Evolutionary conservation across 139 green algal species (phyloP).

Genomic region (Eudorina sp.): DNA sequence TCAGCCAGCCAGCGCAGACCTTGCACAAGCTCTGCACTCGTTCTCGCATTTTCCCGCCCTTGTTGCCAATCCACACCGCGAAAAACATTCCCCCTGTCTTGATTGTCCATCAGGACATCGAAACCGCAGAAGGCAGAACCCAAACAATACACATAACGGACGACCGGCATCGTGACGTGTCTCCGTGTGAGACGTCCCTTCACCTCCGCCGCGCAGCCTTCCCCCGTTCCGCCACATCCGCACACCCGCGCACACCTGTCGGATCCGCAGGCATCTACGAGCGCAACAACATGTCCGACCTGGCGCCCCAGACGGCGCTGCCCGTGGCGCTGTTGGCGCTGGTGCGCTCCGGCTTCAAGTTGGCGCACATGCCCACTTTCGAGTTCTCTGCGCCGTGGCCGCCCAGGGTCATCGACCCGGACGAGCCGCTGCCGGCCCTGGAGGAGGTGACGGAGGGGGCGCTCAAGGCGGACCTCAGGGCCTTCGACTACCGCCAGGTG

Average conservation of each 20-base stretch:
- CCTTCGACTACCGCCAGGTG: constrained; percentile 17
- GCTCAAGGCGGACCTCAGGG: constrained; percentile 4
- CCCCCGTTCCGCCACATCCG: not conserved
- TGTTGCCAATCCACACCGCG: too few relatives aligned
- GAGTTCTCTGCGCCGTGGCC: constrained; percentile 48
- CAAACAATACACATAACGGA: too few relatives aligned
- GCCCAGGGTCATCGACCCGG: not conserved
- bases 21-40: too few relatives aligned
- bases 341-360: constrained; percentile 46
- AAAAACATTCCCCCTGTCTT: too few relatives aligned
- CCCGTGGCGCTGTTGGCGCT: constrained; percentile 61
- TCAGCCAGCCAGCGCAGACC: too few relatives aligned
- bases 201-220: too few relatives aligned
- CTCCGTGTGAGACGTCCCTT: too few relatives aligned
- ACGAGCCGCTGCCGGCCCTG: constrained; percentile 19
- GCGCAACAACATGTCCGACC: constrained; percentile 42
- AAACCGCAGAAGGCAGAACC: too few relatives aligned
- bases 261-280: constrained; percentile 39
- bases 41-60: too few relatives aligned
- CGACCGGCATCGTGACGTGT: too few relatives aligned
- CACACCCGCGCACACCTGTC: not conserved
- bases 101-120: too few relatives aligned
- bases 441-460: constrained; percentile 17
- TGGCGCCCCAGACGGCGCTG: constrained; percentile 32
- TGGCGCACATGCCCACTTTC: constrained; percentile 63